Percentiles rank a stretch among this genome's conserved stretches.
phyloP scores from a whole-genome alignment of 805 yeast genomes.

The Lachancea nothofagi region DNA sequence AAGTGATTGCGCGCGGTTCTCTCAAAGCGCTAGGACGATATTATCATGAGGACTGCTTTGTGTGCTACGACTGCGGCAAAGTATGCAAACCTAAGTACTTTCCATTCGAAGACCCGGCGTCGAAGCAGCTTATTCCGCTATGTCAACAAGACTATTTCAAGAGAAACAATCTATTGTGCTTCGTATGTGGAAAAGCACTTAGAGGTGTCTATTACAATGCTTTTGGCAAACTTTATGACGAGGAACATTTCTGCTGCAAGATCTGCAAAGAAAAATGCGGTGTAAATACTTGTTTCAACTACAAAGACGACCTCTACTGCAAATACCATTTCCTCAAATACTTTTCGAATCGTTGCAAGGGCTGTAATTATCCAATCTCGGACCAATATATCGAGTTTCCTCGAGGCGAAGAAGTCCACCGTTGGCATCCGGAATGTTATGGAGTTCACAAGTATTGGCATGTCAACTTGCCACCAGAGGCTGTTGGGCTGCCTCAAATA shows the following conservation, averaged over 20 bases:
- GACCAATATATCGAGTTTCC: conserved; percentile 91
- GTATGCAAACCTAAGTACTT: conserved; percentile 85
- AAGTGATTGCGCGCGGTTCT: conserved; percentile 62
- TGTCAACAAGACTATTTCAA: conserved; percentile 93
- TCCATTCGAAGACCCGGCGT: conserved; percentile 53
- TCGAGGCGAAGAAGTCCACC: conserved; percentile 85
- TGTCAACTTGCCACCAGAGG: conserved; percentile 62
- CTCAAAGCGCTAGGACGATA: conserved; percentile 78
- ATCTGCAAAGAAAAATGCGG: conserved; percentile 84
- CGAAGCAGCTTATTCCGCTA: conserved; percentile 48
- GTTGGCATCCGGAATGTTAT: conserved; percentile 99
- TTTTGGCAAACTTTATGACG: conserved; percentile 83
- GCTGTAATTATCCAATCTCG: conserved; percentile 85
- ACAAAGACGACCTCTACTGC: conserved; percentile 75
- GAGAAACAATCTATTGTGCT: conserved; percentile 79
- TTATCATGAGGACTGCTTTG: conserved; percentile 83
- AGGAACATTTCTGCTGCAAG: conserved; percentile 91
- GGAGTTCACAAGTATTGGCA: conserved; percentile 98
- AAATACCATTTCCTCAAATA: conserved; percentile 86
- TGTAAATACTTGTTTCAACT: conserved; percentile 87
- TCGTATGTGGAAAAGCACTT: conserved; percentile 75
- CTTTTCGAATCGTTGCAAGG: conserved; percentile 86
- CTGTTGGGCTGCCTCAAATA: conserved; percentile 42
- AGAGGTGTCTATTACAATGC: conserved; percentile 94
- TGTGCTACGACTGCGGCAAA: conserved; percentile 76